phyloP scores from a whole-genome alignment of 2,329 filamentous ascomycete genomes.

The Raffaelea arxii region DNA sequence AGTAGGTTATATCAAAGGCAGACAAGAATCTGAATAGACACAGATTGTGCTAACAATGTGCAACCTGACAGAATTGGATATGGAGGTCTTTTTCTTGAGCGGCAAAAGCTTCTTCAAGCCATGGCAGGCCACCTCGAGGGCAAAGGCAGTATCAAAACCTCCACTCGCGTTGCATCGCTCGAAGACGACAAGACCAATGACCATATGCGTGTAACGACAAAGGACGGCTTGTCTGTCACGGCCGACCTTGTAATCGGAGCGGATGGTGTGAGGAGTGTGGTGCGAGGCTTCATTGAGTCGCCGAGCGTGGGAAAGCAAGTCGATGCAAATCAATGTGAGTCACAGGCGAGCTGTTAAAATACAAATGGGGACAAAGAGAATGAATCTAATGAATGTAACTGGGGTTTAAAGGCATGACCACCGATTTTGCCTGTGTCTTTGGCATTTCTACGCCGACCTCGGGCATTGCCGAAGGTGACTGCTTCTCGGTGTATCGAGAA shows the following conservation, averaged over 20 bases:
- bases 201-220: not conserved
- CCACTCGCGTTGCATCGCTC: not conserved
- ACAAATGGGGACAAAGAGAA: too few relatives aligned
- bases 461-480: not conserved
- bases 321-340: not conserved
- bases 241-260: conserved; percentile 3
- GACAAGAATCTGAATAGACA: too few relatives aligned
- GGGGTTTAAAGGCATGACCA: too few relatives aligned
- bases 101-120: not conserved
- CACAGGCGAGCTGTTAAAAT: too few relatives aligned
- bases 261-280: conserved; percentile 1
- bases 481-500: not conserved
- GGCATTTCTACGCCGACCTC: not conserved
- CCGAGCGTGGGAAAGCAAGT: not conserved
- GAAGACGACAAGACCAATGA: not conserved
- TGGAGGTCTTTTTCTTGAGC: not conserved
- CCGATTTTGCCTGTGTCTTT: not conserved
- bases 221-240: not conserved
- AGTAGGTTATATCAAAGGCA: not conserved
- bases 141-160: not conserved
- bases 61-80: not conserved
- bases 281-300: not conserved
- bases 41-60: too few relatives aligned
- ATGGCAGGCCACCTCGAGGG: not conserved
- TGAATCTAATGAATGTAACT: too few relatives aligned